phyloP scores from a whole-genome alignment of 768 basidiomycete species.

The Phlebiopsis gigantea region DNA sequence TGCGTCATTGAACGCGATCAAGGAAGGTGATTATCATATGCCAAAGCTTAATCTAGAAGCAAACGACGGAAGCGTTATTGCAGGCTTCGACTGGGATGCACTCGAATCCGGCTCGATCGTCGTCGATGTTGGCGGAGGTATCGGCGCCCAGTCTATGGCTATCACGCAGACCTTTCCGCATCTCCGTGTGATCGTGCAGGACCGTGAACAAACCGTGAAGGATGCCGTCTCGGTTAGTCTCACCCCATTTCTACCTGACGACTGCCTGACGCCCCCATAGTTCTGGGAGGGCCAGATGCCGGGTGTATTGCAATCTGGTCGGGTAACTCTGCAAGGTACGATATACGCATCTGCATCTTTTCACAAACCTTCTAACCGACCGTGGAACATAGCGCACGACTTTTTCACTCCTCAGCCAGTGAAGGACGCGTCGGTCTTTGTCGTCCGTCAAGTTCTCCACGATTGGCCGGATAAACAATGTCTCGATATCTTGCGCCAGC shows the following conservation, averaged over 20 bases:
- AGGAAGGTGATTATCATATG: background rate
- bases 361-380: slow-evolving; percentile 2
- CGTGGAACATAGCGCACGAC: slow-evolving; percentile 14
- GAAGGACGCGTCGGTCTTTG: slow-evolving; percentile 17
- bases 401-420: slow-evolving; percentile 26
- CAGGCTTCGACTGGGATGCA: slow-evolving; percentile 23
- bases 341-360: background rate
- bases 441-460: slow-evolving; percentile 26
- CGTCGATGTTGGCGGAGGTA: slow-evolving; percentile 32
- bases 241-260: background rate
- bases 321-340: slow-evolving; percentile 4
- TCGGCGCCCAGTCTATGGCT: slow-evolving; percentile 22
- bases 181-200: slow-evolving; percentile 28
- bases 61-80: background rate
- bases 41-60: too few relatives aligned
- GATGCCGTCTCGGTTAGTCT: background rate
- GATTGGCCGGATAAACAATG: slow-evolving; percentile 31
- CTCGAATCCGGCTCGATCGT: slow-evolving; percentile 20
- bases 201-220: slow-evolving; percentile 22
- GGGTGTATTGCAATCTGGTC: background rate
- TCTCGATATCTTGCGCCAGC: slow-evolving; percentile 21
- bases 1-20: background rate
- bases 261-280: background rate
- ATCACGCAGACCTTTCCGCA: slow-evolving; percentile 20
- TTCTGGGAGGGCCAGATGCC: slow-evolving; percentile 1